Conservation (phyloP, 2,329 filamentous ascomycete species). For the Didymella keratinophila region DNA sequence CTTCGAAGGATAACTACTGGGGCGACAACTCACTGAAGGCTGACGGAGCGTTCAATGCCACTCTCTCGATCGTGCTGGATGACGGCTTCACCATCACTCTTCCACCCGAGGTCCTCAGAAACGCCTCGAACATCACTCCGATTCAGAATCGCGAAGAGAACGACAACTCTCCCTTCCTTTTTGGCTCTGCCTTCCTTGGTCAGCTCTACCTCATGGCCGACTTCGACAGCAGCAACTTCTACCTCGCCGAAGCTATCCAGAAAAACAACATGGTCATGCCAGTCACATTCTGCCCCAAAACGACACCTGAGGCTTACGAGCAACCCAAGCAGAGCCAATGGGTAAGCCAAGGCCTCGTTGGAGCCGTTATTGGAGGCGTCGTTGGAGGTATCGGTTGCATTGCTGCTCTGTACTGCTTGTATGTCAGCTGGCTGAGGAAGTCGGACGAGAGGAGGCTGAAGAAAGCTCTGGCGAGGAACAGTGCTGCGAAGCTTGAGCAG, state of each 20-base stretch:
- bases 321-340: constrained; percentile 41
- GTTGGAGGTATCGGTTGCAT: constrained; percentile 46
- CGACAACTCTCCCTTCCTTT: constrained; percentile 44
- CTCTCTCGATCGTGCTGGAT: constrained; percentile 52
- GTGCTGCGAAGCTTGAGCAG: constrained; percentile 42
- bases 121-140: constrained; percentile 51
- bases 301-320: constrained; percentile 46
- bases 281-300: constrained; percentile 51
- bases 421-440: constrained; percentile 39
- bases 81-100: constrained; percentile 53
- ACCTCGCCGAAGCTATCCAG: constrained; percentile 51
- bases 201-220: constrained; percentile 57
- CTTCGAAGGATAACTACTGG: constrained; percentile 49
- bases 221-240: constrained; percentile 52
- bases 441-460: constrained; percentile 39
- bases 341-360: constrained; percentile 47
- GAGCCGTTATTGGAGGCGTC: constrained; percentile 51
- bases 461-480: constrained; percentile 38
- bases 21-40: constrained; percentile 51
- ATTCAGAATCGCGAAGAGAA: constrained; percentile 43
- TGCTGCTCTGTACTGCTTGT: constrained; percentile 40
- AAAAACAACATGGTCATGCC: constrained; percentile 54
- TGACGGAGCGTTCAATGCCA: constrained; percentile 49
- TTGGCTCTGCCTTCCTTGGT: constrained; percentile 53
- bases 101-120: constrained; percentile 49